Evolutionary conservation across 441 rosid genomes (phyloP).

Genomic region (Macaranga tanarius): DNA sequence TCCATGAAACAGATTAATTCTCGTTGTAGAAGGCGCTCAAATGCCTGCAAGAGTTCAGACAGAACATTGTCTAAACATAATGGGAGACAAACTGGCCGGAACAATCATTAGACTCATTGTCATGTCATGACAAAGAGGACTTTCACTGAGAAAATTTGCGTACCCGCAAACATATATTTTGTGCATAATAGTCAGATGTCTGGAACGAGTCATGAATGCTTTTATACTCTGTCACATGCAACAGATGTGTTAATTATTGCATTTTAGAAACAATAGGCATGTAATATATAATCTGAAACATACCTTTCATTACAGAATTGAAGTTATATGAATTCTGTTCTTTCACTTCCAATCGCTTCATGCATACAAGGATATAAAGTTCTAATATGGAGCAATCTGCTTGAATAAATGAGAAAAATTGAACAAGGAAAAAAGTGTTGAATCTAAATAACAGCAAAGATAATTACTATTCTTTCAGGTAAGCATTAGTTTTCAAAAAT

Average conservation of each 20-base stretch:
- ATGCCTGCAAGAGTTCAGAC: slow-evolving; percentile 59
- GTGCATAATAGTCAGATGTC: slow-evolving; percentile 73
- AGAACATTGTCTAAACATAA: slow-evolving; percentile 10
- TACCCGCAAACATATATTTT: slow-evolving; percentile 72
- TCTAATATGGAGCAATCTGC: slow-evolving; percentile 94
- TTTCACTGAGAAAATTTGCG: slow-evolving; percentile 29
- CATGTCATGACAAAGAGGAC: not conserved
- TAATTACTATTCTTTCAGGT: slow-evolving; percentile 6
- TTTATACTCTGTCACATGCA: slow-evolving; percentile 70
- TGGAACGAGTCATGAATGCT: slow-evolving; percentile 71
- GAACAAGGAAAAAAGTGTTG: not conserved
- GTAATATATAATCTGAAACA: slow-evolving; percentile 14
- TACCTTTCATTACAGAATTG: slow-evolving; percentile 86
- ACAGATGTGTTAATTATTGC: slow-evolving; percentile 12
- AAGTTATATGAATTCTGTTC: slow-evolving; percentile 87
- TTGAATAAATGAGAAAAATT: slow-evolving; percentile 17
- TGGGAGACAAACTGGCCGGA: not conserved
- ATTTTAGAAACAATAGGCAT: not conserved
- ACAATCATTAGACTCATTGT: not conserved
- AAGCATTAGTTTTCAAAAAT: not conserved
- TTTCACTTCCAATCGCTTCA: slow-evolving; percentile 84
- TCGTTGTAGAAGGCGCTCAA: slow-evolving; percentile 73
- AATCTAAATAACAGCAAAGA: not conserved
- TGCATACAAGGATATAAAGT: slow-evolving; percentile 82
- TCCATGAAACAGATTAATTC: slow-evolving; percentile 66